Conservation (phyloP, 192 early-diverging fungal genomes). For the Backusella australiensis region DNA sequence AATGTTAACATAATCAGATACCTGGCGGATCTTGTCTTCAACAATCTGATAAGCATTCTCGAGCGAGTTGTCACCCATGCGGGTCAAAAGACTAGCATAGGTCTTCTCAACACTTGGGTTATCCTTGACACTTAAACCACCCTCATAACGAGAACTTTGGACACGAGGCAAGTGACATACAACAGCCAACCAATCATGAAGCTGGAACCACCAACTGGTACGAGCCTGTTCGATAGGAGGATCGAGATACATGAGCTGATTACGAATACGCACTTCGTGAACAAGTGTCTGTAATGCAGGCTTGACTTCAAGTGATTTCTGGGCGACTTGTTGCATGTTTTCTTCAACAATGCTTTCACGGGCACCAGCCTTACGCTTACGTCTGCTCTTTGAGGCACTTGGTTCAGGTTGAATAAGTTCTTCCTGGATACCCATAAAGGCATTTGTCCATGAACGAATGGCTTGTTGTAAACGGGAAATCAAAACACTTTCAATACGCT, state of each 20-base stretch:
- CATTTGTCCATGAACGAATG: conserved; percentile 69
- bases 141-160: conserved; percentile 90
- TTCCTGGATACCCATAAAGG: conserved; percentile 59
- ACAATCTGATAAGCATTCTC: conserved; percentile 81
- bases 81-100: conserved; percentile 70
- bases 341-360: conserved; percentile 36
- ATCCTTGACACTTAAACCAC: conserved; percentile 61
- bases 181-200: conserved; percentile 91
- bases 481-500: conserved; percentile 75
- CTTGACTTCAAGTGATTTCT: conserved; percentile 46
- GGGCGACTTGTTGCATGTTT: conserved; percentile 23
- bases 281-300: conserved; percentile 70
- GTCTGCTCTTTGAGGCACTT: conserved; percentile 39
- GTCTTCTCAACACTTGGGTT: conserved; percentile 53
- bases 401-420: conserved; percentile 42
- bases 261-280: conserved; percentile 86
- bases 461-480: conserved; percentile 71
- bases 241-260: conserved; percentile 96
- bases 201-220: conserved; percentile 80
- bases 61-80: conserved; percentile 66
- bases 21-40: conserved; percentile 73
- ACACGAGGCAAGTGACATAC: conserved; percentile 85
- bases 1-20: conserved; percentile 82
- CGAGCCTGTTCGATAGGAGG: conserved; percentile 96
- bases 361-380: conserved; percentile 37